A percentile compares a stretch with the other conserved stretches of the same genome.
Evolutionary conservation across 495 filamentous ascomycete species (phyloP).

Genomic region (Penicillium paradoxum): DNA sequence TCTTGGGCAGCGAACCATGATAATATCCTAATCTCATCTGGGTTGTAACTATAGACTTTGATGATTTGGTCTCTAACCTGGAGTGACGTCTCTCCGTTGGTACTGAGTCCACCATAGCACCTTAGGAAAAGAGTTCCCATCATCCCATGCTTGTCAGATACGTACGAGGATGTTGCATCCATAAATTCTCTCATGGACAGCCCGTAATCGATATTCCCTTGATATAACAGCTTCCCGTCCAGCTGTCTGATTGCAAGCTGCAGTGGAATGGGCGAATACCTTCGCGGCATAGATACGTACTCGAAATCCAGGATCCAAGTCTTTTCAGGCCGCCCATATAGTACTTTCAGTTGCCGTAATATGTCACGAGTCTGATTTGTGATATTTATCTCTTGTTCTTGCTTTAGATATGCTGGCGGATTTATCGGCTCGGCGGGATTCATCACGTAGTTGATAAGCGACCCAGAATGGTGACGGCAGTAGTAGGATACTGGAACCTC

Average conservation of each 20-base stretch:
- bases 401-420: background rate
- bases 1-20: background rate
- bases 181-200: background rate
- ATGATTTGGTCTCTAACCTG: background rate
- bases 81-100: background rate
- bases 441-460: background rate
- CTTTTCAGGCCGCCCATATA: background rate
- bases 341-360: background rate
- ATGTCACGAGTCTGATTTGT: background rate
- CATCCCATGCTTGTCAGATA: background rate
- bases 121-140: background rate
- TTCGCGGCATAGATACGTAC: background rate
- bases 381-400: background rate
- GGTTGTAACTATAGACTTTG: background rate
- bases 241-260: background rate
- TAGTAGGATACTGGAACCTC: background rate
- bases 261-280: background rate
- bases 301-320: background rate
- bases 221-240: background rate
- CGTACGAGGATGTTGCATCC: background rate
- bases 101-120: background rate
- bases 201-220: background rate
- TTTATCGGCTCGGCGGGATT: background rate
- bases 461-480: background rate
- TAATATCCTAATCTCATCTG: background rate